Evolutionary conservation across 345 rosid genomes (phyloP), one percentile per base, ranked within the genome.

Genomic region (Bretschneidera sinensis): DNA sequence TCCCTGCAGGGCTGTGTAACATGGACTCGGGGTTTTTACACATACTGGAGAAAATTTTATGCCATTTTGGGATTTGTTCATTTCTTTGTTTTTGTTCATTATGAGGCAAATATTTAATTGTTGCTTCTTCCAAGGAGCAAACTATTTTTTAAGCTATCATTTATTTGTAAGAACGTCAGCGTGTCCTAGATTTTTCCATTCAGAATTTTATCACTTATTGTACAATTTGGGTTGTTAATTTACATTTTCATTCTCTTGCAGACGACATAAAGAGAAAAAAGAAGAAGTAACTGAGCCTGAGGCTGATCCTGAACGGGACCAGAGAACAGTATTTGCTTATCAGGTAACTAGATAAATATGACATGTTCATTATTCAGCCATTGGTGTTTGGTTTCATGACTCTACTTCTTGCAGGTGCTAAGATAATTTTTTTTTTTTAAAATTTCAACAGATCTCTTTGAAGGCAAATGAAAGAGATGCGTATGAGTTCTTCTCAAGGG

Each of bases 231-330:
- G 47, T 51, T 10, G 34, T 23, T 59, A 13, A 51, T 68, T 70
- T 61, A 66, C n/a, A 17, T 70, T 68, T n/a, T 64, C 33, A 25
- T 63, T 33, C 19, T 60, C 52, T 66, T 75, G 75, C 82, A 95
- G 99, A 75, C 78, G 88, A 67, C 77, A 75, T 47, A 92, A 79
- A 71, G 91, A 92, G 48, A 90, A 83, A 66, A 94, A 85, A 70
- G 96, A 90, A 70, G 89, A 88, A 39, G 82, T 7, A 50, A 75
- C 70, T 24, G 97, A 90, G 73, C 89, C 95, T 55, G 97, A 88
- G 78, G 95, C 76, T 74, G 99, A 94, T 84, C 97, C 99, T 64
- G 99, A 94, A 69, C 82, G 97, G 48, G 99, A 94, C 73, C 99
- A 94, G 82, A 88, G 99, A 76, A 94, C 99, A 33, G 99, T 94